Base-by-base conservation (phyloP, 805 yeast genomes). In the Saturnispora kantuleensis region DNA sequence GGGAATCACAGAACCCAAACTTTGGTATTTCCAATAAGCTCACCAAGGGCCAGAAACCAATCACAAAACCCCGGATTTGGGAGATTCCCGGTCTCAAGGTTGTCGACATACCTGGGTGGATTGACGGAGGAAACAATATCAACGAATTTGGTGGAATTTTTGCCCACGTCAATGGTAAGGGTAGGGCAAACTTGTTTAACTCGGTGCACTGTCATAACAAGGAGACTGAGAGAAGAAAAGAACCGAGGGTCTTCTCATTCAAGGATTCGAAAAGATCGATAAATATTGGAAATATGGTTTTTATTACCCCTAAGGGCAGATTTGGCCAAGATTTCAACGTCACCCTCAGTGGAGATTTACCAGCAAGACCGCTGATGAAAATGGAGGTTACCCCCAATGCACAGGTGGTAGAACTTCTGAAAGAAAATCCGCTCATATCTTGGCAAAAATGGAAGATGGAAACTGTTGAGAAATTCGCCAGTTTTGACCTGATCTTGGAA, bases 81-180 rank as follows among this genome's bases (percentile, higher is more conserved):
- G 29, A 38, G 11, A 37, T 50, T n/a, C 49, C 51, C 2, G 51
- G 53, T 13, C 39, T 53, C 26, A 42, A 40, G 9, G 16, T 58
- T 3, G 47, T 59, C 7, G 65, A 61, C 41, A 57, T 63, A 1
- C 65, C 64, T 1, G 65, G 64, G 0, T 57, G 47, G 44, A 40
- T 54, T 4, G 51, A 61, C n/a, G 49, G 56, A 3, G 56, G 51
- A 36, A 47, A 52, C 8, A 46, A 52, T 15, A 32, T 52, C 8
- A 46, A 47, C 32, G 38, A 43, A 21, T 42, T 38, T 21, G 50
- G 49, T 4, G 41, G 44, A 10, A 29, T 42, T 7, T 43, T 40
- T 31, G 37, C 45, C 8, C 45, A 45, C 31, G 31, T 38, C 17
- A 30, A 35, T 13, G 10, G 17, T 12, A 29, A 18, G 18, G 45